Evolutionary conservation across 2,329 filamentous ascomycete species (phyloP).

Genomic region (Calonectria pteridis): DNA sequence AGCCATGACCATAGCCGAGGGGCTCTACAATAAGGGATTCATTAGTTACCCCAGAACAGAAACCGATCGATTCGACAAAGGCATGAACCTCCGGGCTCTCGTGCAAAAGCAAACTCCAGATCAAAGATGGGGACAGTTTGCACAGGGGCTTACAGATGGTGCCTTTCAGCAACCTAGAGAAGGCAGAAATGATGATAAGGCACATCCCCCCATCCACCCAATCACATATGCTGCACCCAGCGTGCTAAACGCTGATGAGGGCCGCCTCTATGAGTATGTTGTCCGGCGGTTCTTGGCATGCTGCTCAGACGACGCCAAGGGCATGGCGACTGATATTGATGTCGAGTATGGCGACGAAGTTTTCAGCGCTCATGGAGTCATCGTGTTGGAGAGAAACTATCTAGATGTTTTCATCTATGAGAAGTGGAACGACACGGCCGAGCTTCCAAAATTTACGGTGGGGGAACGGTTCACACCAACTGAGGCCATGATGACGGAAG

Average conservation of each 20-base stretch:
- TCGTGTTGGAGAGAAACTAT: slow-evolving; percentile 90
- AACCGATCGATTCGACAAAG: slow-evolving; percentile 93
- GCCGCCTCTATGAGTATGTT: slow-evolving; percentile 91
- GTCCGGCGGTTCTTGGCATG: slow-evolving; percentile 93
- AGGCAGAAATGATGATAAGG: slow-evolving; percentile 93
- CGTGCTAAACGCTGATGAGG: slow-evolving; percentile 75
- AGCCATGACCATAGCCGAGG: slow-evolving; percentile 90
- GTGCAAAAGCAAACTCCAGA: slow-evolving; percentile 88
- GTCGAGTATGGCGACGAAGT: slow-evolving; percentile 85
- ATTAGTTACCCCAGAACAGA: slow-evolving; percentile 98
- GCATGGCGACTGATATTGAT: slow-evolving; percentile 86
- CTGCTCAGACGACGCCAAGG: slow-evolving; percentile 93
- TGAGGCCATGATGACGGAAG: slow-evolving; percentile 89
- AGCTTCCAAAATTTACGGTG: slow-evolving; percentile 82
- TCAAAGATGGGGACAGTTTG: slow-evolving; percentile 82
- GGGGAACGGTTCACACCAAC: slow-evolving; percentile 89
- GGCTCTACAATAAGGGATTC: slow-evolving; percentile 92
- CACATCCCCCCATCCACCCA: slow-evolving; percentile 96
- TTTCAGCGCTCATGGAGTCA: slow-evolving; percentile 86
- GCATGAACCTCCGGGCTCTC: slow-evolving; percentile 84
- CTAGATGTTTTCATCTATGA: slow-evolving; percentile 97
- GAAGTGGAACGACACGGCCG: slow-evolving; percentile 90
- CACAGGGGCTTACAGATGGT: slow-evolving; percentile 79
- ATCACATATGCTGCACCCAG: slow-evolving; percentile 82
- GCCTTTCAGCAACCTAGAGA: slow-evolving; percentile 85